These are phyloP conservation scores for Mollisiaceae sp. DNA, from an alignment of 2,329 filamentous ascomycete species.

Conservation along the genomic window DNA sequence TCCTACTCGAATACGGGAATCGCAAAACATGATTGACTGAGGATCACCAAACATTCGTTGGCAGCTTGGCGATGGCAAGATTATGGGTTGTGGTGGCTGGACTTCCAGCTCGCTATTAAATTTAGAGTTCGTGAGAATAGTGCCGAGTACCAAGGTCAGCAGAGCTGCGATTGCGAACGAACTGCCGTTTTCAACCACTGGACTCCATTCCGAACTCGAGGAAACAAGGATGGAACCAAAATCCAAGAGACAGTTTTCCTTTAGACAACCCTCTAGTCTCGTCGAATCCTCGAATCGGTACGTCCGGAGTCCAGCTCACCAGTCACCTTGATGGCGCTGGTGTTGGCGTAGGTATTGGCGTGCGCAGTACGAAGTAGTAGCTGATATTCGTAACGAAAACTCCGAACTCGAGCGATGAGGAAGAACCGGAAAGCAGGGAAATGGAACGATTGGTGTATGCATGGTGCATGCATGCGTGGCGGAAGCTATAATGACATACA, in stretches of 20 bases:
- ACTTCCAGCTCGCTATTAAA: not conserved
- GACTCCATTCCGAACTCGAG: not conserved
- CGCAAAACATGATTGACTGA: not conserved
- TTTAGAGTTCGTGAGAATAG: not conserved
- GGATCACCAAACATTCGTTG: not conserved
- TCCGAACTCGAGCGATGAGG: not conserved
- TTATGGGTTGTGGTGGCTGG: not conserved
- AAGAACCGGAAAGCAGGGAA: conserved; percentile 1
- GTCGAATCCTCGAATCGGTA: not conserved
- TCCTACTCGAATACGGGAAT: not conserved
- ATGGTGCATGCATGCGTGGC: conserved; percentile 5
- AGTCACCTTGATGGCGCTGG: not conserved
- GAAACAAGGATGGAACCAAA: not conserved
- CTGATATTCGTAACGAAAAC: not conserved
- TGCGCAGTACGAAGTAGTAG: too few relatives aligned
- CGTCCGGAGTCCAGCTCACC: conserved; percentile 2
- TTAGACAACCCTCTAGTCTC: not conserved
- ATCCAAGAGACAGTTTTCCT: not conserved
- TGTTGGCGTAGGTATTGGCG: not conserved
- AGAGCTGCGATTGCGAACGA: not conserved
- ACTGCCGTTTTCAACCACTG: not conserved
- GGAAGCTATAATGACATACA: conserved; percentile 11
- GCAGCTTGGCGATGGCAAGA: not conserved
- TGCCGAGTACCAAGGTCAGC: too few relatives aligned
- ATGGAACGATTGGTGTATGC: not conserved